phyloP scores from a whole-genome alignment of 1,139 yeast species.

The Zygotorulaspora mrakii region DNA sequence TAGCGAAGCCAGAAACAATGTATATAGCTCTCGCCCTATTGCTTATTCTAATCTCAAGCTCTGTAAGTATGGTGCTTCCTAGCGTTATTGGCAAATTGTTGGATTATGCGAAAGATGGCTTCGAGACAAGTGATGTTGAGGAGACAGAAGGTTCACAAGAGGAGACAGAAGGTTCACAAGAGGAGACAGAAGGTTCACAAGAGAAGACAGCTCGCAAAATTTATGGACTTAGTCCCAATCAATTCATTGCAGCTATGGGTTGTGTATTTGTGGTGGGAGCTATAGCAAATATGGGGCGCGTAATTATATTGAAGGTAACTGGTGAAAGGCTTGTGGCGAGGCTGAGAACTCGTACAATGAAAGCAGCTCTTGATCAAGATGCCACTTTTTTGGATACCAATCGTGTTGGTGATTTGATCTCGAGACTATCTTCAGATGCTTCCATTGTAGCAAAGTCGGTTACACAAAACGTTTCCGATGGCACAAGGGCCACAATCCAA shows the following conservation, averaged over 20 bases:
- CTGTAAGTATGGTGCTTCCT: conserved; percentile 73
- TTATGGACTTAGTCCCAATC: conserved; percentile 50
- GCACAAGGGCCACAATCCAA: conserved; percentile 73
- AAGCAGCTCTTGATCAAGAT: conserved; percentile 78
- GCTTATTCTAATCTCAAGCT: conserved; percentile 57
- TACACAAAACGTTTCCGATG: conserved; percentile 88
- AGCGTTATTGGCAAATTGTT: conserved; percentile 74
- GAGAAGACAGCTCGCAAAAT: conserved; percentile 21
- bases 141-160: conserved; percentile 8
- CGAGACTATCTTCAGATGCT: conserved; percentile 84
- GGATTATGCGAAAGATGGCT: conserved; percentile 45
- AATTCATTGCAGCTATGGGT: conserved; percentile 49
- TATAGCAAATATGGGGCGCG: conserved; percentile 73
- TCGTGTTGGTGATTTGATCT: conserved; percentile 88
- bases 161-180: conserved; percentile 10
- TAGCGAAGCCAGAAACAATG: conserved; percentile 51
- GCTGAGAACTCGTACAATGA: conserved; percentile 70
- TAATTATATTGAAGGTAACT: conserved; percentile 65
- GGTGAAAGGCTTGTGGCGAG: conserved; percentile 89
- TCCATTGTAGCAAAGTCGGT: conserved; percentile 83
- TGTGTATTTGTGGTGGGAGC: conserved; percentile 70
- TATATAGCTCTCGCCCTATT: conserved; percentile 56
- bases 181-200: conserved; percentile 10
- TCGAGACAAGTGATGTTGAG: conserved; percentile 11
- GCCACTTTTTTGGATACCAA: conserved; percentile 88